Percentiles rank a stretch among this genome's conserved stretches.
Conservation (phyloP, 2,329 filamentous ascomycete species). For the Venturia nashicola region DNA sequence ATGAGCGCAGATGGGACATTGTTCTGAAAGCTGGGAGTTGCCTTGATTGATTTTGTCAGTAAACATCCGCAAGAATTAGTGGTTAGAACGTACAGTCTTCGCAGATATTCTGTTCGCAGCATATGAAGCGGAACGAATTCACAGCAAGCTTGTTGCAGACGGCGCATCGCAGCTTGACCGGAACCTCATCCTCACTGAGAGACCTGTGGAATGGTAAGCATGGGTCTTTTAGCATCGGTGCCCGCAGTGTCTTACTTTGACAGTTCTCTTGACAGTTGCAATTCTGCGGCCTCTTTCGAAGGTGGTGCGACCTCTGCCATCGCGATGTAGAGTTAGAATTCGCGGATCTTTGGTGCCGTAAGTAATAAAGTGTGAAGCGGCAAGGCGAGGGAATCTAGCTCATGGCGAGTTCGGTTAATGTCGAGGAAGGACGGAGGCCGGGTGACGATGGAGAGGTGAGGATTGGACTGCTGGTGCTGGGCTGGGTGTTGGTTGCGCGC, state of each 20-base stretch:
- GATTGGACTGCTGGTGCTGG: neutral
- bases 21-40: conserved; percentile 61
- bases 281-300: neutral
- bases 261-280: neutral
- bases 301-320: neutral
- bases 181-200: conserved; percentile 70
- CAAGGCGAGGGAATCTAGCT: neutral
- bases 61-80: neutral
- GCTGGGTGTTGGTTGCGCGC: neutral
- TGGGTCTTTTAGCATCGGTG: neutral
- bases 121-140: conserved; percentile 83
- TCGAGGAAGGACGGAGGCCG: neutral
- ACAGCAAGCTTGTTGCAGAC: conserved; percentile 84
- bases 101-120: conserved; percentile 92
- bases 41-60: conserved; percentile 35
- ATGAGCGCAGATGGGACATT: conserved; percentile 89
- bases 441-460: neutral
- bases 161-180: conserved; percentile 91
- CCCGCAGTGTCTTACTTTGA: neutral
- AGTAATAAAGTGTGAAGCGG: neutral
- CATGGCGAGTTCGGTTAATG: neutral
- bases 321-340: neutral
- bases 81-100: conserved; percentile 56
- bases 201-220: conserved; percentile 40
- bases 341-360: neutral